Conservation (phyloP, 164 flowering plant genomes). For the Taxillus chinensis region DNA sequence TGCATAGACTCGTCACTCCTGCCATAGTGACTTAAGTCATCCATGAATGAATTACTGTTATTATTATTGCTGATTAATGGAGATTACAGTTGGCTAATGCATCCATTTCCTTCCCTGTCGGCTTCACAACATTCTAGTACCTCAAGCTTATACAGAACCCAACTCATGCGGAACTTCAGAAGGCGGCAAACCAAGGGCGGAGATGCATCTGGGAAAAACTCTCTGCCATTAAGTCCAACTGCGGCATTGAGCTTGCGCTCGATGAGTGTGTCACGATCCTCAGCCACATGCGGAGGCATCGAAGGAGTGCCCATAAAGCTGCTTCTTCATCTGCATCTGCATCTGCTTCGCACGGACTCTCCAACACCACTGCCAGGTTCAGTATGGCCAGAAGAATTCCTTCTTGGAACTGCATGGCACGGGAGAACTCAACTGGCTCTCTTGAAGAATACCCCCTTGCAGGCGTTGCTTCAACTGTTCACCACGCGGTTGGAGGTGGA, state of each 20-base stretch:
- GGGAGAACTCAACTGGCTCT: slow-evolving; percentile 92
- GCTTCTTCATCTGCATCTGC: slow-evolving; percentile 10
- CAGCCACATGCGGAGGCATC: slow-evolving; percentile 91
- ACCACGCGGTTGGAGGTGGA: slow-evolving; percentile 31
- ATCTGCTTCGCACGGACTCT: slow-evolving; percentile 59
- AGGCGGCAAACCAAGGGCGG: slow-evolving; percentile 94
- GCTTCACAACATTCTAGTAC: slow-evolving; percentile 32
- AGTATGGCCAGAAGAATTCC: slow-evolving; percentile 87
- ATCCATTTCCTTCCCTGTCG: not conserved
- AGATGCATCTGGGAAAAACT: slow-evolving; percentile 99
- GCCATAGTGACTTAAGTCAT: too few relatives aligned
- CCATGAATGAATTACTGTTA: too few relatives aligned
- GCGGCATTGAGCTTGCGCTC: slow-evolving; percentile 88
- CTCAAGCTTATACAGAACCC: slow-evolving; percentile 92
- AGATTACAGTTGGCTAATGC: too few relatives aligned
- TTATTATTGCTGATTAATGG: too few relatives aligned
- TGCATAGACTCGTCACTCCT: too few relatives aligned
- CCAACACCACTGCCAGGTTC: slow-evolving; percentile 34
- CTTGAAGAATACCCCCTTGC: slow-evolving; percentile 62
- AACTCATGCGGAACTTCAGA: slow-evolving; percentile 70
- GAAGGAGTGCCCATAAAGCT: slow-evolving; percentile 78
- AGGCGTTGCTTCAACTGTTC: slow-evolving; percentile 34
- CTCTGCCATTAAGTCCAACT: slow-evolving; percentile 90
- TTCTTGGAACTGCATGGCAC: slow-evolving; percentile 93
- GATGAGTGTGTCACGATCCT: slow-evolving; percentile 92